Evolutionary conservation across 2,329 filamentous ascomycete genomes (phyloP), one percentile per base, ranked within the genome.

Genomic region (Magnaporthiopsis poae): DNA sequence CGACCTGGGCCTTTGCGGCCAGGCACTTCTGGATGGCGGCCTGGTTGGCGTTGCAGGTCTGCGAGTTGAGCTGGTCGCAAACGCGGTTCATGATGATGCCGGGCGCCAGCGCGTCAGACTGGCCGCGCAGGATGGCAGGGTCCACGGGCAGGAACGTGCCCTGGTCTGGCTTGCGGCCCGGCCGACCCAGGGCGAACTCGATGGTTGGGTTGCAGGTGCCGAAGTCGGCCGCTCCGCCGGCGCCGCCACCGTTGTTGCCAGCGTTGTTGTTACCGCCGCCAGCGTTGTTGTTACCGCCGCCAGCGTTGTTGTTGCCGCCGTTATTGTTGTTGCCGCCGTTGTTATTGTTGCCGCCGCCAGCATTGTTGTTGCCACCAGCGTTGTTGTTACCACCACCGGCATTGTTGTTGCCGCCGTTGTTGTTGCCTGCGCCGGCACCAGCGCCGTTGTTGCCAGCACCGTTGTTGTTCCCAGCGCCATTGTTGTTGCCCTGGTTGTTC

Each of bases 31-130:
- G 73, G 70, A 84, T 80, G 66, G 86, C 88, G 4, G 84, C 86
- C 33, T 78, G 80, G 73, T 86, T 87, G 65, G 87, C 87, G 59
- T 79, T 78, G 77, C 88, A 90, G 56, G 87, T 85, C 77, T 89
- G 90, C 73, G 76, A 56, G 29, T 61, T 82, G 67, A 90, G 81
- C 78, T 89, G 86, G 76, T 90, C 87, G 76, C 85, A 87, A 75
- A 90, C 86, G 68, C 86, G 84, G 81, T 88, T 89, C 74, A 86
- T 88, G 80, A 90, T 90, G 80, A 90, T 90, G 79, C 85, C 84
- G 67, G 87, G 87, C 83, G 90, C 90, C 62, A 90, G 80, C 11
- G 87, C 87, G 73, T 90, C 88, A 71, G 86, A 77, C 76, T 90
- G 87, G 65, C 84, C 84, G 73, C 85, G 78, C 69, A 85, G 82